Percentiles rank a stretch among this genome's conserved stretches.
phyloP scores from a whole-genome alignment of 2,329 filamentous ascomycete species.

The Emmonsiellopsis sp. region DNA sequence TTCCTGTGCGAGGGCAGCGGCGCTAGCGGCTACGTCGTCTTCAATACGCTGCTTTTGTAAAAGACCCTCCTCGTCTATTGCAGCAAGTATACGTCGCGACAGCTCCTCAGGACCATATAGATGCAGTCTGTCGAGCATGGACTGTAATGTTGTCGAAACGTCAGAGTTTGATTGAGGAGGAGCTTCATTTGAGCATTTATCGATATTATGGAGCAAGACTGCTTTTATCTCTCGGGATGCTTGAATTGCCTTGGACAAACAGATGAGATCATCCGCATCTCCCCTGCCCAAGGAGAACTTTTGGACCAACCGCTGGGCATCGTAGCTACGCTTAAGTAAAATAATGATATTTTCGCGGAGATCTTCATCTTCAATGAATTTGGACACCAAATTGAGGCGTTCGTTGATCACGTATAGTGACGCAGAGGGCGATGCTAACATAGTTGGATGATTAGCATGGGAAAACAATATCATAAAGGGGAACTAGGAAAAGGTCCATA shows the following conservation, averaged over 20 bases:
- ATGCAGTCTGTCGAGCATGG: slow-evolving; percentile 25
- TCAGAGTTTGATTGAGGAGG: slow-evolving; percentile 26
- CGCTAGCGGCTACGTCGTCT: slow-evolving; percentile 60
- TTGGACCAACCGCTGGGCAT: slow-evolving; percentile 82
- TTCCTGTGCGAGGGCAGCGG: slow-evolving; percentile 65
- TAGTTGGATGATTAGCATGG: slow-evolving; percentile 10
- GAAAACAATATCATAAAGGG: neutral
- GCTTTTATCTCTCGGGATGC: slow-evolving; percentile 57
- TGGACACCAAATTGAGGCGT: slow-evolving; percentile 71
- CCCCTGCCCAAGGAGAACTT: slow-evolving; percentile 89
- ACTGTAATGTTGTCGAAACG: slow-evolving; percentile 16
- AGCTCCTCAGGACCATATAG: slow-evolving; percentile 60
- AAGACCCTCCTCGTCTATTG: slow-evolving; percentile 92
- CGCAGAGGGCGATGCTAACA: slow-evolving; percentile 69
- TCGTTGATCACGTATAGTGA: slow-evolving; percentile 68
- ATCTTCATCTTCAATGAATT: slow-evolving; percentile 57
- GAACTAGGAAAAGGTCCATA: slow-evolving; percentile 24
- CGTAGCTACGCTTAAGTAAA: slow-evolving; percentile 66
- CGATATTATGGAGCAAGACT: slow-evolving; percentile 21
- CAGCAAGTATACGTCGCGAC: slow-evolving; percentile 59
- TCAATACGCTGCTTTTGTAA: slow-evolving; percentile 68
- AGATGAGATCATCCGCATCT: slow-evolving; percentile 83
- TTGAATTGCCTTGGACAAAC: slow-evolving; percentile 69
- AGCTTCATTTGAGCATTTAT: slow-evolving; percentile 12
- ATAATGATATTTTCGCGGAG: slow-evolving; percentile 61